Evolutionary conservation across 2,329 filamentous ascomycete species (phyloP), one percentile per base, ranked within the genome.

Genomic region (Mycogone perniciosa): DNA sequence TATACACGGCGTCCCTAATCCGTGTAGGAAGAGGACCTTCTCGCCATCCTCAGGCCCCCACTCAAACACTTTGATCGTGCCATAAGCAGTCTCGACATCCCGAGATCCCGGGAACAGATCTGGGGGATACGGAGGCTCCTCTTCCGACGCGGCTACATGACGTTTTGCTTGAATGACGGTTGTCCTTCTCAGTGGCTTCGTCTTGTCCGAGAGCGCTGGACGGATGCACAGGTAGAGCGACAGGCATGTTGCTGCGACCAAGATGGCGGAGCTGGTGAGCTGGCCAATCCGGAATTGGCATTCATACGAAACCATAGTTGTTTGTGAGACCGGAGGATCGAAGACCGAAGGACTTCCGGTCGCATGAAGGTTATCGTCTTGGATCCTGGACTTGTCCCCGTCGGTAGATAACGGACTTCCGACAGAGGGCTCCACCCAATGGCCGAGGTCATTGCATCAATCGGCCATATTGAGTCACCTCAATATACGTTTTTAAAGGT

Each of bases 1-100:
- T 44, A 91, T 72, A 54, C 82, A 84, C 0, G 89, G 89, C 5
- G 88, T 93, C 45, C 82, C 87, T 60, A 93, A 91, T 5, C 89
- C 89, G 65, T 92, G 89, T 11, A 95, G 69, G 29, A 95, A 71
- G 10, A 95, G 70, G 1, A 92, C 82, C 61, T 84, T 89, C 30
- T 81, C 76, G 1, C 88, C 88, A 34, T 77, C 70, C 52, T 81
- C 76, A 0, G 87, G 86, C 0, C 89, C 89, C 78, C 85, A 93
- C 72, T 95, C 89, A 63, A 89, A 92, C 3, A 88, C 83, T 42
- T 84, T 74, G 54, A 88, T 79, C 4, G 71, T 80, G 11, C 89
- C 88, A 62, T 88, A 90, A 5, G 84, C 81, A 4, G 82, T 85
- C 9, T 72, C 63, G 11, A 93, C 81, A 63, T 89, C 81, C 52